Evolutionary conservation across 139 green algal species (phyloP).

Genomic region (Choricystis sp.): DNA sequence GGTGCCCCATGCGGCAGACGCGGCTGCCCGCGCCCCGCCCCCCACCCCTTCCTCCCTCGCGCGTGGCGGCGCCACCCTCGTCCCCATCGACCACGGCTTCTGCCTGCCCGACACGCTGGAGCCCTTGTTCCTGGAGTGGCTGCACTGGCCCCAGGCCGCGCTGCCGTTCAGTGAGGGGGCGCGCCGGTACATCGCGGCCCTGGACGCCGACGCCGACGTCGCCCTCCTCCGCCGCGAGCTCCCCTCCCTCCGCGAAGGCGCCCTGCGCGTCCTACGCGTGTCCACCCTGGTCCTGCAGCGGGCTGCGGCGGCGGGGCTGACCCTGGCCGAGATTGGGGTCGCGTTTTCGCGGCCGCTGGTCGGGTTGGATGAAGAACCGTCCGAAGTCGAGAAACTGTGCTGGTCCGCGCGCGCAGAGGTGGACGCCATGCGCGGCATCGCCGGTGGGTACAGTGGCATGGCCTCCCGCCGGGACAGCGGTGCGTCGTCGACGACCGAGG

Average conservation of each 20-base stretch:
- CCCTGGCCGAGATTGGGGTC: constrained; percentile 72
- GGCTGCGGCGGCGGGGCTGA: constrained; percentile 54
- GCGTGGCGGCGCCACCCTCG: constrained; percentile 22
- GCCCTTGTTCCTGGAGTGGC: constrained; percentile 95
- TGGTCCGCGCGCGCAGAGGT: constrained; percentile 19
- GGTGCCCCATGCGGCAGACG: neutral
- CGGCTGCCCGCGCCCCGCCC: neutral
- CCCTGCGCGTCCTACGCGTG: constrained; percentile 74
- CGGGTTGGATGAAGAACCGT: constrained; percentile 55
- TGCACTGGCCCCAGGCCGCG: constrained; percentile 82
- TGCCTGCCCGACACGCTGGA: constrained; percentile 88
- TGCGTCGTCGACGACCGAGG: neutral
- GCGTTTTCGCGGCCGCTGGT: constrained; percentile 66
- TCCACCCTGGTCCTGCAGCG: constrained; percentile 71
- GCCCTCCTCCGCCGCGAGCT: constrained; percentile 66
- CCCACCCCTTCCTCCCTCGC: no score
- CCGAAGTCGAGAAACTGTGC: constrained; percentile 67
- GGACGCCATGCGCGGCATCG: neutral
- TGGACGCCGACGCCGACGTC: constrained; percentile 52
- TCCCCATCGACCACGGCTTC: constrained; percentile 99
- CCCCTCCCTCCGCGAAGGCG: constrained; percentile 68
- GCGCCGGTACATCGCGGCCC: constrained; percentile 58
- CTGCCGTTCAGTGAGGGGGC: constrained; percentile 64
- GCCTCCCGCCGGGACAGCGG: neutral
- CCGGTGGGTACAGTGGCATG: neutral